Evolutionary conservation across 2,329 filamentous ascomycete species (phyloP), one percentile per base, ranked within the genome.

Genomic region (Phialemoniopsis sp.): DNA sequence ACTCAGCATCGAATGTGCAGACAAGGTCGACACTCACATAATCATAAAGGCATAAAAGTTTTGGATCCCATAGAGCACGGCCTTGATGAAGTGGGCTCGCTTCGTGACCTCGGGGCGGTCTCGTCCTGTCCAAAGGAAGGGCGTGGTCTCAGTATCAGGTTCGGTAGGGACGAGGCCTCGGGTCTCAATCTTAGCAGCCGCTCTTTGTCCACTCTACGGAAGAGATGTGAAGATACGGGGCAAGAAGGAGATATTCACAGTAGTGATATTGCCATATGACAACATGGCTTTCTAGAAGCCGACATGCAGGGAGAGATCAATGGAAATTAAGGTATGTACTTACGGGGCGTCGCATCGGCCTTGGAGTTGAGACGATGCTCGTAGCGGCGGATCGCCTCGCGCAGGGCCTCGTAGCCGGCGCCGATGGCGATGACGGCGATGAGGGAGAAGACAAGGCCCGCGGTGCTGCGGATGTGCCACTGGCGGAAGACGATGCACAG

Each of bases 21-120:
- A n/a, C n/a, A n/a, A n/a, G n/a, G n/a, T n/a, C n/a, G n/a, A n/a
- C n/a, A 82, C 91, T 82, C 62, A 96, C 93, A 98, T 98, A 60
- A 98, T 90, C 76, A 98, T 97, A 57, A 98, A 97, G 34, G 90
- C 94, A 64, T 98, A 98, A 64, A 97, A 97, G 51, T 93, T 94
- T 71, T 98, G 93, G 37, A 93, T 64, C 15, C 84, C 91, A 69
- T 98, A 98, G 40, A 98, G 68, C 26, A 77, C 64, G 19, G 87
- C 87, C 72, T 95, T 91, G 62, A 88, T 68, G 45, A 94, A 58
- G 63, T 87, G 89, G 37, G 80, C 83, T 56, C 76, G 79, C 64
- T 81, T 78, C 60, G 80, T 77, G 47, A 78, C 70, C 47, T 71
- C 68, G 47, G 64, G 68, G 60, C 78, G 77, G 58, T 73, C 78